Evolutionary conservation across 208 protist species (phyloP), one percentile per base, ranked within the genome.

Genomic region (Acanthamoeba sp.): DNA sequence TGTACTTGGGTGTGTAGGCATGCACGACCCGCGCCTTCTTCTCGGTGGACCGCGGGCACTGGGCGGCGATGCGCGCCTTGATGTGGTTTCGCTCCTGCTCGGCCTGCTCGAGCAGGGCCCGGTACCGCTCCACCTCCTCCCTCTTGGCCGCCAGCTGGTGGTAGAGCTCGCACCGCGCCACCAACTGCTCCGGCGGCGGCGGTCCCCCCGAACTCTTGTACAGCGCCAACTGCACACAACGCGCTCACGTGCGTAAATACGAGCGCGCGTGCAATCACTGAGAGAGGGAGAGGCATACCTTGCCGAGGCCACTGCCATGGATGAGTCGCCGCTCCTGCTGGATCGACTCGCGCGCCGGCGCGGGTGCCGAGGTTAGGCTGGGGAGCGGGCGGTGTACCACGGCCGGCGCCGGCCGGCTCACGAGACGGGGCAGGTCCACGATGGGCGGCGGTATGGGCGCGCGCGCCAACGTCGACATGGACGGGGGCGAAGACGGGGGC

Each of bases 41-140:
- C 29, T 78, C 36, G 18, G 34, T 32, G 69, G 18, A 9, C 36
- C 14, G 34, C 69, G 69, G 69, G 7, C 32, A 78, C 34, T 42
- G 29, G 5, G 29, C 69, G 34, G 40, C n/a, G 69, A 78, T 64
- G 24, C 27, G 24, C 32, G 69, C 69, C 69, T 78, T 78, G 69
- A 78, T 32, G 1, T 40, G 24, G 24, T 42, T 29, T 7, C 69
- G 24, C 69, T 78, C 69, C 29, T 40, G 29, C 36, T 78, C 69
- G 34, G 69, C 69, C 69, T 36, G 29, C 69, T 12, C 36, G 69
- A 78, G 69, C 69, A 78, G 69, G n/a, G 69, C 69, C 29, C 36
- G 29, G n/a, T 78, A 78, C 24, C 69, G 69, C 36, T 78, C 69
- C 18, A 78, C 32, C 36, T 78, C 69, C 9, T 27, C 69, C 29